Evolutionary conservation across 2,329 filamentous ascomycete genomes (phyloP).

Genomic region (Volutella citrinella): DNA sequence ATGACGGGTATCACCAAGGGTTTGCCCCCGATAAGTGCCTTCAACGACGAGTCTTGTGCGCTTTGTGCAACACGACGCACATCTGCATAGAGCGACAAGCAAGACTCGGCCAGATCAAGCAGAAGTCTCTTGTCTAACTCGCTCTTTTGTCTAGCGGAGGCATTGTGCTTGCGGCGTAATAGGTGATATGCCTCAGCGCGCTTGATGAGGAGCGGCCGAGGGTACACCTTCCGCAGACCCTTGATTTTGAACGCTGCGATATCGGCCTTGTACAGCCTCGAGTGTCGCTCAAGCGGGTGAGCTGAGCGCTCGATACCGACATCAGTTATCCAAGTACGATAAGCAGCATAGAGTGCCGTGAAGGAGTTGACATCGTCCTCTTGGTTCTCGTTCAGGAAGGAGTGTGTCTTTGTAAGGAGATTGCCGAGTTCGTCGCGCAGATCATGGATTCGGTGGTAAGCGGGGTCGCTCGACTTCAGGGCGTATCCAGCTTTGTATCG

Average conservation of each 20-base stretch:
- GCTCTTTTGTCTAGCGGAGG: constrained; percentile 81
- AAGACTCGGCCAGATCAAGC: constrained; percentile 84
- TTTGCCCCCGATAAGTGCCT: constrained; percentile 83
- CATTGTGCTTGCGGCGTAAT: constrained; percentile 90
- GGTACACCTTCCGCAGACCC: constrained; percentile 87
- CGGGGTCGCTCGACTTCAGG: constrained; percentile 50
- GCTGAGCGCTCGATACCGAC: constrained; percentile 95
- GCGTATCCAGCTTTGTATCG: constrained; percentile 86
- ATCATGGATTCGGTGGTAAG: constrained; percentile 75
- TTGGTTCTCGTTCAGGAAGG: constrained; percentile 77
- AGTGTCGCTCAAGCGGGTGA: constrained; percentile 84
- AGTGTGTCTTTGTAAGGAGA: constrained; percentile 78
- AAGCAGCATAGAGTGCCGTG: constrained; percentile 86
- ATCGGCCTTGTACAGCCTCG: constrained; percentile 80
- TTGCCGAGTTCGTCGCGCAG: constrained; percentile 78
- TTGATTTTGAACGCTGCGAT: constrained; percentile 92
- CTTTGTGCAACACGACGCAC: constrained; percentile 92
- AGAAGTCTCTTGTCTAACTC: constrained; percentile 84
- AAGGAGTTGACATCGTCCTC: constrained; percentile 97
- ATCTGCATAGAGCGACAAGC: constrained; percentile 88
- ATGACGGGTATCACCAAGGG: constrained; percentile 88
- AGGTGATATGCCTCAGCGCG: constrained; percentile 93
- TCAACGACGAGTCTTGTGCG: constrained; percentile 88
- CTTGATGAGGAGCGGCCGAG: constrained; percentile 85
- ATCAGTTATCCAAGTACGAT: constrained; percentile 95